Conservation (phyloP, 1,284 basidiomycete genomes). For the Thelephora terrestris region DNA sequence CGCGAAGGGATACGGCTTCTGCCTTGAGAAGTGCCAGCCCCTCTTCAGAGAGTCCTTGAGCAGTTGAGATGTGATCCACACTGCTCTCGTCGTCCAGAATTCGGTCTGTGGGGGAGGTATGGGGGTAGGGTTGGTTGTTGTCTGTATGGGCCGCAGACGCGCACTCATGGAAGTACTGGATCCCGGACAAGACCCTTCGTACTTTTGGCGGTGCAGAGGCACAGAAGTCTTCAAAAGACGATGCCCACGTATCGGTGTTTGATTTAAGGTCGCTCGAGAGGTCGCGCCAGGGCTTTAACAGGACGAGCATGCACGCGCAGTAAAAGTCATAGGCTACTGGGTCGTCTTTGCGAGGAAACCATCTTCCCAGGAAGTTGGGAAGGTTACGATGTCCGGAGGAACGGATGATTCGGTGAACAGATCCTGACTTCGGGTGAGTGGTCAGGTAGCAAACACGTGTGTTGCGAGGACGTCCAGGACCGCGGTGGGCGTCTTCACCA, state of each 20-base stretch:
- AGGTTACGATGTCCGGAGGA: constrained; percentile 22
- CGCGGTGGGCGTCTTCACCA: not conserved
- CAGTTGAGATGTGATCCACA: not conserved
- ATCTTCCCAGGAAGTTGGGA: constrained; percentile 23
- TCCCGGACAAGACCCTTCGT: constrained; percentile 15
- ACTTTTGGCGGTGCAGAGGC: not conserved
- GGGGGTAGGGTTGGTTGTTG: no score
- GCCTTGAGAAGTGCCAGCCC: constrained; percentile 4
- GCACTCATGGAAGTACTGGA: constrained; percentile 29
- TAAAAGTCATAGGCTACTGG: constrained; percentile 18
- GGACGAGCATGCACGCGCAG: constrained; percentile 26
- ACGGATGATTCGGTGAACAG: constrained; percentile 15
- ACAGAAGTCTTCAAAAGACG: constrained; percentile 14
- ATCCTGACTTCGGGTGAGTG: constrained; percentile 10
- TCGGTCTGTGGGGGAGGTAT: no score
- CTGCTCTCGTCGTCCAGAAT: not conserved
- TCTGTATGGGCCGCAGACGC: constrained; percentile 7
- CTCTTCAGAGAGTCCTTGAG: constrained; percentile 4
- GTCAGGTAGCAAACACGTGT: constrained; percentile 6
- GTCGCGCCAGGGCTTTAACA: constrained; percentile 30
- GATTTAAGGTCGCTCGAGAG: constrained; percentile 20
- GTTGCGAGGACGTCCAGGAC: constrained; percentile 8
- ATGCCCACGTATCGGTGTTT: constrained; percentile 14
- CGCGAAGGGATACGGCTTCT: constrained; percentile 4
- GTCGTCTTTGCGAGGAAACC: constrained; percentile 22